Evolutionary conservation across 768 basidiomycete genomes (phyloP), one percentile per base, ranked within the genome.

Genomic region (Nevesoporus exiguus): DNA sequence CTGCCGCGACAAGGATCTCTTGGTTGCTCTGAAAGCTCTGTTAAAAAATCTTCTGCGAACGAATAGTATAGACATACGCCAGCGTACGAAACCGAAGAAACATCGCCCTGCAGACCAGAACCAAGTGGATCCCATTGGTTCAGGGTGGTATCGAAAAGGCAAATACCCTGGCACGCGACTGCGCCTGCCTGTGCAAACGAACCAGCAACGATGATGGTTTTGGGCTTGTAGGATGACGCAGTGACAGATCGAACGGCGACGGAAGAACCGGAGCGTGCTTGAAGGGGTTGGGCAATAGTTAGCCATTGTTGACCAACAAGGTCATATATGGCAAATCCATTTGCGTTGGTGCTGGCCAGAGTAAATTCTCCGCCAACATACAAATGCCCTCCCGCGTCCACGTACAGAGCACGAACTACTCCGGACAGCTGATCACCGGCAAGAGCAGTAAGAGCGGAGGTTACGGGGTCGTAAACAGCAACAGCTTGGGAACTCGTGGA

Each of bases 351-450:
- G n/a, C 78, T 80, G 6, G 76, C 62, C 51, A 89, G 68, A 17
- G 80, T 84, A 65, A 92, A 96, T 65, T 90, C 79, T 40, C 96
- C 96, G 0, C 93, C 96, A 36, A 97, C 76, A 67, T 84, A 96
- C 11, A 96, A 75, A 31, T 74, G 73, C 50, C 85, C 73, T n/a
- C 76, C 80, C 2, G 56, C 33, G 40, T 85, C 77, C 14, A 97
- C 90, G 19, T 86, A 73, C 2, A 98, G 72, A n/a, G 86, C 68
- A 29, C 80, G 81, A 29, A 98, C 92, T 0, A 85, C 81, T 10
- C 96, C 96, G 41, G 80, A 80, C 37, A 92, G 64, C 58, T 84
- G 80, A 29, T 77, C 64, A 5, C 90, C 89, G 19, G 72, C 65
- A 17, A 95, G 74, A 1, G 82, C 77, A 31, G 74, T 72, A 22